These are phyloP conservation scores for Chrysosporium queenslandicum DNA, from an alignment of 2,329 filamentous ascomycete genomes.

Conservation along the genomic window DNA sequence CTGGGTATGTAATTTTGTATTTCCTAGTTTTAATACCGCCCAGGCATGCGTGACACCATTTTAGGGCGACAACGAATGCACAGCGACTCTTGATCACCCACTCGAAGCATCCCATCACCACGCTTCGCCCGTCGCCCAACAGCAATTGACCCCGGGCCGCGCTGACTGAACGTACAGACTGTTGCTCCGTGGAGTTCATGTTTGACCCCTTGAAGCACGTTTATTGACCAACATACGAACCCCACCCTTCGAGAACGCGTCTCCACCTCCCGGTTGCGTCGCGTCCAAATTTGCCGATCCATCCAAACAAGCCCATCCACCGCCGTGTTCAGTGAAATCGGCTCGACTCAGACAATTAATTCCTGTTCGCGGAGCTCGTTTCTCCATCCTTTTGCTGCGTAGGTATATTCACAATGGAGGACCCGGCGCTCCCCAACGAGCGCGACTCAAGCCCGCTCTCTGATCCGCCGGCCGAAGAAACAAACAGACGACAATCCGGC, in stretches of 20 bases:
- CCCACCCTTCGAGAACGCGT: constrained; percentile 3
- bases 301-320: background rate
- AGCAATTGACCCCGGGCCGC: background rate
- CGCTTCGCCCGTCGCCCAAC: background rate
- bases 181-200: background rate
- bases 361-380: background rate
- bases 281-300: constrained; percentile 7
- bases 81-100: background rate
- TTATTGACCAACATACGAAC: background rate
- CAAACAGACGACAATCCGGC: constrained; percentile 37
- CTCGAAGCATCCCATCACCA: background rate
- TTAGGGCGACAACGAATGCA: background rate
- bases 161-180: background rate
- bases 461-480: constrained; percentile 20
- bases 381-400: background rate
- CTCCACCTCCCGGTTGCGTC: constrained; percentile 1
- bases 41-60: background rate
- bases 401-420: constrained; percentile 11
- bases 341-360: background rate
- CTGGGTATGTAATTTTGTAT: too few relatives aligned
- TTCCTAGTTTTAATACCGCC: background rate
- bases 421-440: constrained; percentile 5
- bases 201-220: background rate
- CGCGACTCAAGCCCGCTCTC: constrained; percentile 19
- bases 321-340: background rate